Percentiles rank a stretch among this genome's conserved stretches.
Conservation (phyloP, 441 rosid genomes). For the Gossypium gossypioides region DNA sequence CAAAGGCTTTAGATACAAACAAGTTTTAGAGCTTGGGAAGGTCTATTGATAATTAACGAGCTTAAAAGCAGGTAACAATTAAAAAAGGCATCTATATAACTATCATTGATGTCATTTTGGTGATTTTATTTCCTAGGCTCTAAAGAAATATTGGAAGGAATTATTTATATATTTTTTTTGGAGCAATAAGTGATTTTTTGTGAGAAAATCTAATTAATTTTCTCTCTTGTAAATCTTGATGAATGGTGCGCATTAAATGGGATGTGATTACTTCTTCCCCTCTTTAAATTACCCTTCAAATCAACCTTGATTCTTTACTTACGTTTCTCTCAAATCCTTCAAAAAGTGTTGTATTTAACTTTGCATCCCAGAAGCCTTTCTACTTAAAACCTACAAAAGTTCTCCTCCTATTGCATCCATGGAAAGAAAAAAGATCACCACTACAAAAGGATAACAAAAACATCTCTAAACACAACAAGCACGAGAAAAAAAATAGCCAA, state of each 20-base stretch:
- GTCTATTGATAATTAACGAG: not conserved
- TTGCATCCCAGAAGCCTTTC: not conserved
- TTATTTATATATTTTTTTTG: not conserved
- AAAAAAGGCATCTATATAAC: not conserved
- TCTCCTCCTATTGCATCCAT: not conserved
- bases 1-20: not conserved
- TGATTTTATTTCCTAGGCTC: not conserved
- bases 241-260: not conserved
- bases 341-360: not conserved
- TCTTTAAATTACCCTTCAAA: not conserved
- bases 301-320: not conserved
- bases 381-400: not conserved
- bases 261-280: not conserved
- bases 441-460: not conserved
- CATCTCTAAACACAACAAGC: not conserved
- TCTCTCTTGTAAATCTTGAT: not conserved
- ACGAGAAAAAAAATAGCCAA: not conserved
- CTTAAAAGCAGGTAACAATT: not conserved
- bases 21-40: not conserved
- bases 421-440: not conserved
- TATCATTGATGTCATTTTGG: not conserved
- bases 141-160: not conserved
- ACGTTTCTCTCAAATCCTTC: not conserved
- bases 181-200: not conserved
- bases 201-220: not conserved